A percentile compares a stretch with the other conserved stretches of the same genome.
Conservation (phyloP, 306 rosid genomes). For the Argentina anserina region DNA sequence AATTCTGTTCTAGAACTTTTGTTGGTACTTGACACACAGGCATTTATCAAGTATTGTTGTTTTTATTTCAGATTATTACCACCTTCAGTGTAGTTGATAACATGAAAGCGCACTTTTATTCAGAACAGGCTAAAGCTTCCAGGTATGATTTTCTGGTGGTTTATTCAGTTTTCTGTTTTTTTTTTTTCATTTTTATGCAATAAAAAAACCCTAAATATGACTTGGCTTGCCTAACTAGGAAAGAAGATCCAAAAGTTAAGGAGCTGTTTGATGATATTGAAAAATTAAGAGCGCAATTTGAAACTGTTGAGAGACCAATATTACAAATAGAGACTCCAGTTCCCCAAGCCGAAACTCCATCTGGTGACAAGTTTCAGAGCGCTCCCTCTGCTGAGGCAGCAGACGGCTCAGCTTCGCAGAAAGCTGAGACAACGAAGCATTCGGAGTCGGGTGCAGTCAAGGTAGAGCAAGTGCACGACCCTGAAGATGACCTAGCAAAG, state of each 20-base stretch:
- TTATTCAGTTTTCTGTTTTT: constrained; percentile 17
- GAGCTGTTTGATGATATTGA: constrained; percentile 72
- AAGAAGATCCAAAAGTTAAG: constrained; percentile 62
- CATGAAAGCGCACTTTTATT: constrained; percentile 84
- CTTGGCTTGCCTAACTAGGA: constrained; percentile 47
- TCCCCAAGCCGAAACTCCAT: constrained; percentile 44
- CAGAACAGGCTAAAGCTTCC: constrained; percentile 54
- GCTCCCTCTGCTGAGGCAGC: constrained; percentile 27
- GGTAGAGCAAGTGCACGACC: constrained; percentile 44
- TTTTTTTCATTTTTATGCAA: neutral
- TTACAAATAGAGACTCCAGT: constrained; percentile 71
- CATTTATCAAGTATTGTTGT: constrained; percentile 17
- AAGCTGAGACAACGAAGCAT: constrained; percentile 35
- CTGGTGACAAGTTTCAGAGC: constrained; percentile 37
- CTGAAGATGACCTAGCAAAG: constrained; percentile 82
- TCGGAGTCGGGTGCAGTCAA: constrained; percentile 37
- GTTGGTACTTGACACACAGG: neutral
- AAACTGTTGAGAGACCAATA: constrained; percentile 78
- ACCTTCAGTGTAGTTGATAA: constrained; percentile 95
- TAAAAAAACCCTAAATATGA: constrained; percentile 1
- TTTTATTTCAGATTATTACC: constrained; percentile 72
- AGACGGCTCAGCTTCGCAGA: constrained; percentile 27
- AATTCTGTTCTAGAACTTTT: neutral
- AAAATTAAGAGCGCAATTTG: constrained; percentile 61
- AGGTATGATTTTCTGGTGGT: constrained; percentile 41